Evolutionary conservation across 164 flowering plant genomes (phyloP).

Genomic region (Annona cherimola): DNA sequence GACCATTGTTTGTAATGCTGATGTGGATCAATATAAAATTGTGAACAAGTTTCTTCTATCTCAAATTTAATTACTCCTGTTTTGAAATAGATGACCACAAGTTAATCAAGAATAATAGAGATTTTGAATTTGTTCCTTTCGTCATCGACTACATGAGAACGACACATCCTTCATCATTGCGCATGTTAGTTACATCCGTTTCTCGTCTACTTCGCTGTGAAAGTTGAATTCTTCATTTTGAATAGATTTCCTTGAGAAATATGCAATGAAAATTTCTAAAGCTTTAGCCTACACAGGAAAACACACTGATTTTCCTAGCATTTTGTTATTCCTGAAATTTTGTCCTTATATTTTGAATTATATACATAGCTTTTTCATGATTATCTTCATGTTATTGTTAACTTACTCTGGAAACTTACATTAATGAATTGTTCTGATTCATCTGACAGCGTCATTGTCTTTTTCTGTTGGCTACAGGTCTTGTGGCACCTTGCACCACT

Average conservation of each 20-base stretch:
- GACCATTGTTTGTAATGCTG: too few relatives aligned
- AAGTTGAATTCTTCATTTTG: not conserved
- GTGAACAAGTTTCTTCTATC: too few relatives aligned
- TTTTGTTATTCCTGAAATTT: not conserved
- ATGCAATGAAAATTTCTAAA: not conserved
- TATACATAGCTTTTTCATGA: not conserved
- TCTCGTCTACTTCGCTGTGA: not conserved
- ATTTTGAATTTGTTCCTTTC: too few relatives aligned
- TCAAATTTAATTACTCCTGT: too few relatives aligned
- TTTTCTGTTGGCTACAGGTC: constrained; percentile 47
- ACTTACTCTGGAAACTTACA: not conserved
- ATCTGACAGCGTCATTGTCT: not conserved
- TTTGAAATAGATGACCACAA: too few relatives aligned
- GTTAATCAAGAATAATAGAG: too few relatives aligned
- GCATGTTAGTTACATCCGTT: not conserved
- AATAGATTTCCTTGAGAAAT: not conserved
- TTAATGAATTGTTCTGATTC: not conserved
- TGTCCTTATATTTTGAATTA: not conserved
- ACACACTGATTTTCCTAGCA: not conserved
- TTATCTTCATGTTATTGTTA: too few relatives aligned
- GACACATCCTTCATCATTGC: not conserved
- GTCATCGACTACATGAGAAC: not conserved
- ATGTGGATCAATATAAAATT: too few relatives aligned
- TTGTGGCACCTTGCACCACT: constrained; percentile 71
- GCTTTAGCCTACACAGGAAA: not conserved